Evolutionary conservation across 2,329 filamentous ascomycete genomes (phyloP), one percentile per base, ranked within the genome.

Genomic region (Phaeosphaeriaceae sp.): DNA sequence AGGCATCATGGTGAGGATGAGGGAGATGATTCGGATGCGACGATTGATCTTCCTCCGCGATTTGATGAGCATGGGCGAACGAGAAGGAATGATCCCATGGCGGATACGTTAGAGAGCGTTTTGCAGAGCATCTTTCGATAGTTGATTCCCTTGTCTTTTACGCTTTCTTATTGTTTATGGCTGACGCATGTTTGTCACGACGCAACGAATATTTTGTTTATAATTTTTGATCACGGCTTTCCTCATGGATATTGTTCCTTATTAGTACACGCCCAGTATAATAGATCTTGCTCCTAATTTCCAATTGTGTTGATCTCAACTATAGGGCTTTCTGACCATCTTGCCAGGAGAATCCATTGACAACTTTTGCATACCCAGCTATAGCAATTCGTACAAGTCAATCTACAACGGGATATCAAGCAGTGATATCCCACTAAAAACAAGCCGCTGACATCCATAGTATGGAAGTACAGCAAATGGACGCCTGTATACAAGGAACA

Each of bases 31-130:
- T 68, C 64, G 6, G 69, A 67, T 36, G 62, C 57, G 8, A 74
- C 72, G 1, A 66, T 74, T 47, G 72, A 74, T 32, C 52, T 74
- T 5, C 70, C 71, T 2, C 64, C 66, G 9, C 54, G 72, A 6
- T 74, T 74, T 38, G 72, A 74, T 28, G 59, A 69, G n/a, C 43
- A 46, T 6, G 72, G 71, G 3, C 56, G 64, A 18, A 50, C 48
- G 46, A 64, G 49, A 48, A 58, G 51, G 1, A 66, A 72, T 13
- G 71, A 74, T 52, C 67, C 70, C 4, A 29, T 71, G 13, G 72
- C 68, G 29, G 64, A 70, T 12, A 65, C 56, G 45, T 32, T 74
- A 55, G 70, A 73, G 58, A 66, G 60, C 28, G 61, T 74, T 17
- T 50, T 74, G 36, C 53, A 52, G 40, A 58, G 58, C 16, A 56